These are phyloP conservation scores for Aschersonia sp. DNA, from an alignment of 2,329 filamentous ascomycete genomes.

Conservation along the genomic window DNA sequence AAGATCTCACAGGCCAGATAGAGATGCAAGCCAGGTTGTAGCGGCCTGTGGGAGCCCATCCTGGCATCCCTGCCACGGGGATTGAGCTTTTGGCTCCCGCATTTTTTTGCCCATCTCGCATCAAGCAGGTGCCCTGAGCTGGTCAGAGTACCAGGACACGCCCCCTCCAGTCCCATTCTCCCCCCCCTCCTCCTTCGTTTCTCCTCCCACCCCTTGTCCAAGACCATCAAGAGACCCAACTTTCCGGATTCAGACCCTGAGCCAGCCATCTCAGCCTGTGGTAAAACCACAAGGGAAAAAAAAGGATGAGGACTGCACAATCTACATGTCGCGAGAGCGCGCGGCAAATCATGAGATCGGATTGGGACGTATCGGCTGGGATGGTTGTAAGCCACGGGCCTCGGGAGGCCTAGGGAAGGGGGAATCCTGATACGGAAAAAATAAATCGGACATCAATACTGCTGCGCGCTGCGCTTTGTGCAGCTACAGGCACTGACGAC, in stretches of 20 bases:
- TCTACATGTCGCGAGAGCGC: no score
- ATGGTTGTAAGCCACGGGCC: no score
- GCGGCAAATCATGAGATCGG: no score
- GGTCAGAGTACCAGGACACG: not conserved
- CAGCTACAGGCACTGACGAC: slow-evolving; percentile 1
- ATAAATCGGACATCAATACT: not conserved
- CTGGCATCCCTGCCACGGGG: not conserved
- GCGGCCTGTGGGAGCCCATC: not conserved
- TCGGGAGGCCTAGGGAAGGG: not conserved
- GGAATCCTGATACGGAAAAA: not conserved
- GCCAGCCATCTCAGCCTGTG: no score
- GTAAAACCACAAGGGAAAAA: no score
- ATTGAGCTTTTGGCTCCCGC: no score
- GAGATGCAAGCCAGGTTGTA: not conserved
- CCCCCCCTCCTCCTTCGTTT: no score
- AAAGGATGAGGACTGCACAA: no score
- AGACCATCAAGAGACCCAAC: not conserved
- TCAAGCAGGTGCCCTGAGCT: not conserved
- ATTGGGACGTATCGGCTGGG: no score
- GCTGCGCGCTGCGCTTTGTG: not conserved
- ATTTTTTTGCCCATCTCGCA: not conserved
- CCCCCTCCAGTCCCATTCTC: not conserved
- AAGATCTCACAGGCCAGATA: not conserved
- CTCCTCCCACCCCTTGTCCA: not conserved
- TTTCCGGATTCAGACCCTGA: not conserved